Base-by-base conservation (phyloP, 306 rosid genomes). In the Trifolium dubium region DNA sequence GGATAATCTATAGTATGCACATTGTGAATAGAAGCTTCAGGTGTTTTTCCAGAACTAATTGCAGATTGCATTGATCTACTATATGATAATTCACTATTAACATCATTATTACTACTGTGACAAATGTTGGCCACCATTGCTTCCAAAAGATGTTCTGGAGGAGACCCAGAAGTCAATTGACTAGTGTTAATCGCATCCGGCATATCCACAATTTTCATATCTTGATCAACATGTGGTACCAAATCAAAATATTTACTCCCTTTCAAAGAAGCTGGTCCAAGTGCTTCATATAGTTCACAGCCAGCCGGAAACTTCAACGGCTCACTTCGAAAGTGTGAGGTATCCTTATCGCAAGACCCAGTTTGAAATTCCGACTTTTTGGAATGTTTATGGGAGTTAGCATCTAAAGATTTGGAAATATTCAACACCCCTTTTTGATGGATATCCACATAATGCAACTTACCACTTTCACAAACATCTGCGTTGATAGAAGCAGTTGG, bases 201-300 rank as follows among this genome's bases (percentile, higher is more conserved):
- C 79, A 86, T 78, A 82, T 81, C 88, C 7, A 64, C 73, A 74
- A 75, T 60, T 83, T 66, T 72, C 77, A 81, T 54, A 72, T 87
- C 89, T 43, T 82, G 85, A 72, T 77, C 70, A 62, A 80, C 85
- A 80, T 74, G 85, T 3, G 70, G 71, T 59, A 61, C 69, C 85
- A 65, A 85, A 69, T 83, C 89, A 77, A 80, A 84, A 77, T 76
- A 78, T 53, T 76, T 76, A 67, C 83, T 81, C 74, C 78, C 85
- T 84, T 75, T 85, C 60, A 78, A 69, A 87, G 90, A 92, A 74
- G 84, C 86, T 32, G 97, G 93, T 74, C 99, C 99, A 66, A 95
- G 97, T 39, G 88, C 99, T 90, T 95, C 98, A 54, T 88, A 93
- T 53, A 95, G 90, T 85, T 95, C 99, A 78, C 85, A 92, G 41